Base-by-base conservation (phyloP, 495 filamentous ascomycete species). In the Lentithecium fluviatile region DNA sequence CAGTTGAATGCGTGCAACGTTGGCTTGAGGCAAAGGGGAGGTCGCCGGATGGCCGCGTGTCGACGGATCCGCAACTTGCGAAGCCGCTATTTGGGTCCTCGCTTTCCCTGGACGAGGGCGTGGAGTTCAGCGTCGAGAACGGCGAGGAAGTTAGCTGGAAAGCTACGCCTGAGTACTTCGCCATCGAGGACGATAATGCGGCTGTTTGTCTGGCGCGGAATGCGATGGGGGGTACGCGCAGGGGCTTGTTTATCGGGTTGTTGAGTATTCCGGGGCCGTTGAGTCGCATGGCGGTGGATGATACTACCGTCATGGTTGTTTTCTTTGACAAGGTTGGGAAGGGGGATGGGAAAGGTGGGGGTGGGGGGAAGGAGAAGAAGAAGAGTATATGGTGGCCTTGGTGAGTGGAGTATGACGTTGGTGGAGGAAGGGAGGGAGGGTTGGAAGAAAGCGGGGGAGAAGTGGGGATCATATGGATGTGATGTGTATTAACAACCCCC, bases 181-280 rank as follows among this genome's bases (percentile, higher is more conserved):
- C 77, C 11, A 68, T 82, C 13, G 74, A 80, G 63, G 82, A 87
- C 62, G 78, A 80, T 1, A 87, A 88, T 68, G 84, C 75, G 10
- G 85, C 84, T 3, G 81, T 82, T 10, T 83, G 86, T 74, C 70
- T 88, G 12, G 69, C 80, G 26, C 76, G 82, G 47, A 88, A 89
- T 65, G 80, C 81, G 3, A 71, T 88, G 11, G 85, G 86, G 8
- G 85, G 85, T 10, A 60, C 12, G 4, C 52, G 65, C 32, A 50
- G 56, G 45, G 52, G 42, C n/a, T 64, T 83, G 73, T 71, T 88
- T 3, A 73, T 74, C 24, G 81, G 80, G 3, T 60, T 80, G 37
- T 70, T 87, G 61, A 79, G 76, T 6, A 74, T 79, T 19, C 61
- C 63, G 15, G 66, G 76, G 32, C 83, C 82, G 17, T 77, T 72